Conservation (phyloP, 1,284 basidiomycete genomes). For the Somion occarium region DNA sequence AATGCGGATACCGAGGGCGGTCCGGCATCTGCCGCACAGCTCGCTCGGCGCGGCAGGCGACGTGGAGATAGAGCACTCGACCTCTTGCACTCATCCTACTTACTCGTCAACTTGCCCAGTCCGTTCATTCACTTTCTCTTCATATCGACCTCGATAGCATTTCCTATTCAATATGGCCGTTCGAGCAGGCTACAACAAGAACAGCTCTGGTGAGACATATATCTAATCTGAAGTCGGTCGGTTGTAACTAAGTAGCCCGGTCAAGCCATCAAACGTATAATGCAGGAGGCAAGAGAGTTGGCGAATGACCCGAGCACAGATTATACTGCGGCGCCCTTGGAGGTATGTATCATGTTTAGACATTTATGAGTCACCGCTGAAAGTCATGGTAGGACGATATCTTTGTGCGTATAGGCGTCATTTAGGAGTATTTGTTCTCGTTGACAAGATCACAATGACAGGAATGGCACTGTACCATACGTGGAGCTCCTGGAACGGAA, state of each 20-base stretch:
- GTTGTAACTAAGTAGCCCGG: neutral
- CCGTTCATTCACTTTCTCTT: constrained; percentile 8
- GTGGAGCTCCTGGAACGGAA: constrained; percentile 83
- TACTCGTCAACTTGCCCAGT: neutral
- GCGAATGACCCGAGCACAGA: constrained; percentile 77
- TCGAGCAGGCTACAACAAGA: constrained; percentile 64
- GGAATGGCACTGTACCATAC: constrained; percentile 98
- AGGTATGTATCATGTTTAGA: constrained; percentile 47
- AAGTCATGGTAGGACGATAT: constrained; percentile 61
- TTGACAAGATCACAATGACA: constrained; percentile 25
- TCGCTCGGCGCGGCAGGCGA: too few species aligned
- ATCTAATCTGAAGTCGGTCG: neutral
- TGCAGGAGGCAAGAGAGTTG: constrained; percentile 92
- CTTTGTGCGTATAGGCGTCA: constrained; percentile 49
- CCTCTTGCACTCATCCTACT: too few species aligned
- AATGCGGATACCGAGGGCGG: too few species aligned
- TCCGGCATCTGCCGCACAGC: too few species aligned
- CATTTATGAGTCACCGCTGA: constrained; percentile 9
- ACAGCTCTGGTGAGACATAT: constrained; percentile 64
- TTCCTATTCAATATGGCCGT: constrained; percentile 26
- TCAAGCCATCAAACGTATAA: constrained; percentile 88
- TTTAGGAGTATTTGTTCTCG: neutral
- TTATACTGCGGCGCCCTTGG: constrained; percentile 83
- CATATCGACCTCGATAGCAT: neutral
- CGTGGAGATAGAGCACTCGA: too few species aligned